A percentile compares a stretch with the other conserved stretches of the same genome.
These are phyloP conservation scores for Choricystis sp. DNA, from an alignment of 139 green algal species.

Conservation along the genomic window DNA sequence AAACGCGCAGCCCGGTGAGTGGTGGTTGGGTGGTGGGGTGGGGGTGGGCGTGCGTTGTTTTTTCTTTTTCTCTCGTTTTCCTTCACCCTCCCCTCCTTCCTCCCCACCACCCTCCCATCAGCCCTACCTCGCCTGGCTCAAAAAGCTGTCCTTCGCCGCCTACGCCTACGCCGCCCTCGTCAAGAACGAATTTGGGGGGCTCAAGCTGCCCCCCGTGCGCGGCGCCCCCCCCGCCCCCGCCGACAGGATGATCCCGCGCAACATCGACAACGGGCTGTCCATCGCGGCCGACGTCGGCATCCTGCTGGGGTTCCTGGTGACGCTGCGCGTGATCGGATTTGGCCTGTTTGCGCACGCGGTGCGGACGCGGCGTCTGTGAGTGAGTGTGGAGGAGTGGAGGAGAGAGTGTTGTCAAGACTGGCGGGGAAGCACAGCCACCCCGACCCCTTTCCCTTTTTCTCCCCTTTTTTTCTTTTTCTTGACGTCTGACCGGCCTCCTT, in stretches of 20 bases:
- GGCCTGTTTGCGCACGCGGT: slow-evolving; percentile 4
- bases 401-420: too few species aligned
- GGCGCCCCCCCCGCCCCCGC: background rate
- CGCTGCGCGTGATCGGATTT: slow-evolving; percentile 1
- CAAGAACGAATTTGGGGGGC: slow-evolving; percentile 21
- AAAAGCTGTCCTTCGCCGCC: background rate
- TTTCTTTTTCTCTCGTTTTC: too few species aligned
- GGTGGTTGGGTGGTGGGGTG: too few species aligned
- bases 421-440: too few species aligned
- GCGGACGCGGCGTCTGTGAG: slow-evolving; percentile 4
- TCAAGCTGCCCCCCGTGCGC: slow-evolving; percentile 3
- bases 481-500: too few species aligned
- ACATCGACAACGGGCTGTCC: slow-evolving; percentile 13
- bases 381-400: too few species aligned
- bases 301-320: slow-evolving; percentile 13
- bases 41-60: too few species aligned
- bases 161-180: slow-evolving; percentile 11
- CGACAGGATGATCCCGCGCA: background rate
- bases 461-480: too few species aligned
- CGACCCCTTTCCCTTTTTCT: too few species aligned
- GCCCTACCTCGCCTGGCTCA: slow-evolving; percentile 6
- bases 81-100: too few species aligned
- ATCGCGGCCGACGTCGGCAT: slow-evolving; percentile 10
- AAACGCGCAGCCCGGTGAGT: background rate
- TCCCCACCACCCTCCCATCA: too few species aligned